A percentile compares a stretch with the other conserved stretches of the same genome.
These are phyloP conservation scores for Euphorbia peplus DNA, from an alignment of 345 rosid genomes.

Conservation along the genomic window DNA sequence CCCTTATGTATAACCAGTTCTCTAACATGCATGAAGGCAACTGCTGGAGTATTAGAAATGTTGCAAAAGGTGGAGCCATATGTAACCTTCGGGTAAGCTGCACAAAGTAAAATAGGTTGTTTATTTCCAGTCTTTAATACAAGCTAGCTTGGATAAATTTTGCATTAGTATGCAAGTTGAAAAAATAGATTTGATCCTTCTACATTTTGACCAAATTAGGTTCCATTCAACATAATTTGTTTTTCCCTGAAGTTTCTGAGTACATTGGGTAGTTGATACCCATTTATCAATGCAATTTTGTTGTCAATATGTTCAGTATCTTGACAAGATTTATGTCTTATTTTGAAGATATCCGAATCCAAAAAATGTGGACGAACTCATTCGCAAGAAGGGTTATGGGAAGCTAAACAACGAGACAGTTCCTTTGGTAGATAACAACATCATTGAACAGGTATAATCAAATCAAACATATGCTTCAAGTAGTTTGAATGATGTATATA, in stretches of 20 bases:
- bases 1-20: not conserved
- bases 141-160: no score
- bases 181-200: not conserved
- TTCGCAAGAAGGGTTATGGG: conserved; percentile 78
- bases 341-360: conserved; percentile 67
- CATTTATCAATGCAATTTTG: not conserved
- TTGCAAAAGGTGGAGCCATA: conserved; percentile 89
- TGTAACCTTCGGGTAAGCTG: conserved; percentile 71
- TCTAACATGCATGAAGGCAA: conserved; percentile 42
- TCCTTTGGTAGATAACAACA: conserved; percentile 77
- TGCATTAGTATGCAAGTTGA: not conserved
- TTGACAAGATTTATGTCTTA: not conserved
- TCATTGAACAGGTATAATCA: conserved; percentile 69
- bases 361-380: conserved; percentile 65
- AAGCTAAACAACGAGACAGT: conserved; percentile 49
- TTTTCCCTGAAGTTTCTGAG: not conserved
- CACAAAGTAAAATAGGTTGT: no score
- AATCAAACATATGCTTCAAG: not conserved
- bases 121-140: no score
- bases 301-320: not conserved
- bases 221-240: not conserved
- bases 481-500: not conserved
- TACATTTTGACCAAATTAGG: not conserved
- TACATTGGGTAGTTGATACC: conserved; percentile 3
- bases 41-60: conserved; percentile 49